These are phyloP conservation scores for Ogataea chonburiensis DNA, from an alignment of 805 yeast species.

Conservation along the genomic window DNA sequence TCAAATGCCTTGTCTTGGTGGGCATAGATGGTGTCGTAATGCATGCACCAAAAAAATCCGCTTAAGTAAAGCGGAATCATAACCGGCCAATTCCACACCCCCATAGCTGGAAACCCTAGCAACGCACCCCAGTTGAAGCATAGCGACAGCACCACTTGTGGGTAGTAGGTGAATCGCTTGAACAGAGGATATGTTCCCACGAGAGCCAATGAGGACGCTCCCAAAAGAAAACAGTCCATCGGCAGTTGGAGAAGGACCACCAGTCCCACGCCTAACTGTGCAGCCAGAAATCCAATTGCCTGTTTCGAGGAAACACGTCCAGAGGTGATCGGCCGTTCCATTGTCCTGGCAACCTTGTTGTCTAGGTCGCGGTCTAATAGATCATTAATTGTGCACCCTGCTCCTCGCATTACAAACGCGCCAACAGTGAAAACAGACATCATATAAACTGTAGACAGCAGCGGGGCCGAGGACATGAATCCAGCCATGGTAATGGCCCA, in stretches of 20 bases:
- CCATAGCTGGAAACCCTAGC: conserved; percentile 95
- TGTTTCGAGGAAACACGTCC: conserved; percentile 71
- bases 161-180: conserved; percentile 93
- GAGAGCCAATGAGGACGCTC: conserved; percentile 74
- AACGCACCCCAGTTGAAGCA: conserved; percentile 95
- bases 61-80: conserved; percentile 78
- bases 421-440: conserved; percentile 78
- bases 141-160: conserved; percentile 77
- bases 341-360: conserved; percentile 80
- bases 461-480: conserved; percentile 64
- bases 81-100: conserved; percentile 70
- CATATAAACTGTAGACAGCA: conserved; percentile 58
- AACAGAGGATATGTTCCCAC: conserved; percentile 89
- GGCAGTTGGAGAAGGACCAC: conserved; percentile 74
- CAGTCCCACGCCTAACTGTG: conserved; percentile 72
- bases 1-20: conserved; percentile 95
- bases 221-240: conserved; percentile 74
- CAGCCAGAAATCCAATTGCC: conserved; percentile 70
- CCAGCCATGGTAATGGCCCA: conserved; percentile 96
- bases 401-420: conserved; percentile 90
- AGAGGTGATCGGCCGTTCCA: conserved; percentile 89
- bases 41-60: conserved; percentile 89
- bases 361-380: conserved; percentile 82
- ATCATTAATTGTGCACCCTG: conserved; percentile 96
- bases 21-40: conserved; percentile 94